phyloP scores from a whole-genome alignment of 2,329 filamentous ascomycete species.

The Elsinoe necatrix region DNA sequence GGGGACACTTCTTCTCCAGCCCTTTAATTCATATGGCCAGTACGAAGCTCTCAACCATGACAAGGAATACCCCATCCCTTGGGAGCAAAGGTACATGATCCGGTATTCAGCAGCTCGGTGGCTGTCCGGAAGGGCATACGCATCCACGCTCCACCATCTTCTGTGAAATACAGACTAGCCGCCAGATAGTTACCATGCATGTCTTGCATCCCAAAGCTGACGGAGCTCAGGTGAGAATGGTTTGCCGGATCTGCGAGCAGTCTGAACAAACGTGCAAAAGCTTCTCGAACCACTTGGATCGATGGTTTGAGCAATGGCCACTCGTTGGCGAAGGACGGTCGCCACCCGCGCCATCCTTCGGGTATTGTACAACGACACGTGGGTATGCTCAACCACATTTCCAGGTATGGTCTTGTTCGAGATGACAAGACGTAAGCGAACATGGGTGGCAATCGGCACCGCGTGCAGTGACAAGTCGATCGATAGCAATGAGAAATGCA shows the following conservation, averaged over 20 bases:
- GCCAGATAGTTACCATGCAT: too few species aligned
- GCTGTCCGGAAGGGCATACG: too few species aligned
- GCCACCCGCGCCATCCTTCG: neutral
- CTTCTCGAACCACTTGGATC: neutral
- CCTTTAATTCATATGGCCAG: neutral
- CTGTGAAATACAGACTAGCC: too few species aligned
- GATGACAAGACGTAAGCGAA: neutral
- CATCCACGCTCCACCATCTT: too few species aligned
- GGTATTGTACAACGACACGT: neutral
- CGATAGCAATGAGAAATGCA: neutral
- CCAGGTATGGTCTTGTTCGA: neutral
- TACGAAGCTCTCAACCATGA: too few species aligned
- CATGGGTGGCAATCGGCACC: neutral
- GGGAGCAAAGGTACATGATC: too few species aligned
- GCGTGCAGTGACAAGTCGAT: neutral
- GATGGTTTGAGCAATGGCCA: neutral
- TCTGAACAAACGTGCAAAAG: neutral
- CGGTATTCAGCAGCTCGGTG: too few species aligned
- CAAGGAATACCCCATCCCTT: too few species aligned
- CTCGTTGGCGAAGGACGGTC: neutral
- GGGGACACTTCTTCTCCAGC: neutral
- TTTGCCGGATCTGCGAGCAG: neutral
- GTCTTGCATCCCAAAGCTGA: neutral
- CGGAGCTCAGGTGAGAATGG: neutral
- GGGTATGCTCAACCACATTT: neutral